Conservation (phyloP, 163 green algal genomes). For the Prototheca stagnorum region DNA sequence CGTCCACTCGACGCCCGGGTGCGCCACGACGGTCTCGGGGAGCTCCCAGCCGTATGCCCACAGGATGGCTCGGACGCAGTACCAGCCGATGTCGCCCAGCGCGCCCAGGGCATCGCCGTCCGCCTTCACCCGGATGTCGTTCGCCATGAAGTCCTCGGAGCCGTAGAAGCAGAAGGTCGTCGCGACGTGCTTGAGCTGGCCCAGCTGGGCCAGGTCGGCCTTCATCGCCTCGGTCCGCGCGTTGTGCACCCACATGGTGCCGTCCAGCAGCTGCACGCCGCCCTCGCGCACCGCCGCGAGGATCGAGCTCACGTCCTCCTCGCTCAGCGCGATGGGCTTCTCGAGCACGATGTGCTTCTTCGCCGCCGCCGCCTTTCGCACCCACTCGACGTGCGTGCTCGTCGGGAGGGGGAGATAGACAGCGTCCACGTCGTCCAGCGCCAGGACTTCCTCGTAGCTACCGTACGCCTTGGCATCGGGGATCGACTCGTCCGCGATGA, state of each 20-base stretch:
- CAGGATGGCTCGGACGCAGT: slow-evolving; percentile 29
- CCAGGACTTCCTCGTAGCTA: slow-evolving; percentile 36
- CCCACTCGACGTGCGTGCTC: slow-evolving; percentile 31
- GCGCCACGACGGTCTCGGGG: slow-evolving; percentile 12
- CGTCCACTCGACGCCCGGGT: slow-evolving; percentile 16
- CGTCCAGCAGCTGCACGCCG: slow-evolving; percentile 37
- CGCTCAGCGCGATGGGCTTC: slow-evolving; percentile 30
- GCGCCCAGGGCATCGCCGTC: slow-evolving; percentile 23
- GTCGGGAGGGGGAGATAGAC: slow-evolving; percentile 44
- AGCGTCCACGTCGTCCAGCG: slow-evolving; percentile 14
- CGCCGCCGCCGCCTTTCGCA: slow-evolving; percentile 22
- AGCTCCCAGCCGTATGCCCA: slow-evolving; percentile 26
- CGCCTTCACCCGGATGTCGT: slow-evolving; percentile 25
- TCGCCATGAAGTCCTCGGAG: slow-evolving; percentile 20
- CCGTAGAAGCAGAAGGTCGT: slow-evolving; percentile 10
- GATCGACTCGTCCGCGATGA: slow-evolving; percentile 12
- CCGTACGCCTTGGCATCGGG: slow-evolving; percentile 15
- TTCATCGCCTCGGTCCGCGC: slow-evolving; percentile 11
- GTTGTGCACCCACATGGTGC: slow-evolving; percentile 45
- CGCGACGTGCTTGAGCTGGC: slow-evolving; percentile 3
- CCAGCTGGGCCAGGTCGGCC: slow-evolving; percentile 5
- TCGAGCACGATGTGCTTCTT: slow-evolving; percentile 45
- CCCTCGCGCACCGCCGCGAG: slow-evolving; percentile 12
- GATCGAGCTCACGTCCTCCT: slow-evolving; percentile 17
- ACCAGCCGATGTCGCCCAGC: slow-evolving; percentile 36